Conservation (phyloP, 225 moss, liverwort and hornwort genomes). For the Pleurozium schreberi region DNA sequence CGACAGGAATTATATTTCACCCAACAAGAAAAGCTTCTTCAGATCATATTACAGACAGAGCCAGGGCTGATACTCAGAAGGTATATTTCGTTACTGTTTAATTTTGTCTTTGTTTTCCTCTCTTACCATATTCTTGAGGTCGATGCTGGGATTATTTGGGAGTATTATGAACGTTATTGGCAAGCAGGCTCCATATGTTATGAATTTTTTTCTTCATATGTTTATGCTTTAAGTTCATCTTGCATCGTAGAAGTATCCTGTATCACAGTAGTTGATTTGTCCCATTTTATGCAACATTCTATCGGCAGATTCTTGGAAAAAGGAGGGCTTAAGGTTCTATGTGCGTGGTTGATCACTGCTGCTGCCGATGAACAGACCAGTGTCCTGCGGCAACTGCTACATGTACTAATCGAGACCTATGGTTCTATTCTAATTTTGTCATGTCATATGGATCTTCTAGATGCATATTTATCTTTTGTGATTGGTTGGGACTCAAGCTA, state of each 20-base stretch:
- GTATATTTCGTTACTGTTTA: slow-evolving; percentile 7
- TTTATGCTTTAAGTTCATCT: background rate
- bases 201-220: background rate
- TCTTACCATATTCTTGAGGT: background rate
- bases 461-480: background rate
- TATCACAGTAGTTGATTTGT: slow-evolving; percentile 9
- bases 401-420: slow-evolving; percentile 46
- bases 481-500: background rate
- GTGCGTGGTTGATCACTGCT: slow-evolving; percentile 70
- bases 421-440: slow-evolving; percentile 1
- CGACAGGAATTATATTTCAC: slow-evolving; percentile 38
- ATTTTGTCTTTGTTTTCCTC: background rate
- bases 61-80: slow-evolving; percentile 56
- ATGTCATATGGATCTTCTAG: background rate
- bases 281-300: background rate
- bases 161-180: background rate
- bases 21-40: slow-evolving; percentile 57
- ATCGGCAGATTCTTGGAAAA: slow-evolving; percentile 81
- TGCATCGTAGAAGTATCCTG: background rate
- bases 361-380: slow-evolving; percentile 74
- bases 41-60: slow-evolving; percentile 67
- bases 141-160: background rate
- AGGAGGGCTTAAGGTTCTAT: slow-evolving; percentile 71
- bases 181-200: background rate
- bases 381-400: slow-evolving; percentile 51